Base-by-base conservation (phyloP, 306 rosid species). In the Fagus sylvatica region DNA sequence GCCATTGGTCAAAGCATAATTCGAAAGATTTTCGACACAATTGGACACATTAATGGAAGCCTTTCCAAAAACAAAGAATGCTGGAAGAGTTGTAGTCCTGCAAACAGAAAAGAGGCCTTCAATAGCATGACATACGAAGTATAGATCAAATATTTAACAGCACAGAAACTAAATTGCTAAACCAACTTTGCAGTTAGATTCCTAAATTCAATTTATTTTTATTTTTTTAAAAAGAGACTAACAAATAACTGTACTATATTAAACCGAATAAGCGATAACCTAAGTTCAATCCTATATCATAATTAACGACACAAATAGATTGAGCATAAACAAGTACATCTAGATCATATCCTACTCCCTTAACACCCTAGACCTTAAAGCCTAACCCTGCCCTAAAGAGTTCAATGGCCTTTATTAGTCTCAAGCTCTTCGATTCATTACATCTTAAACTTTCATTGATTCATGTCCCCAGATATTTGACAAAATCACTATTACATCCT, bases 51-150 rank as follows among this genome's bases (percentile, higher is more conserved):
- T 78, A 51, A 94, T 76, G 69, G 95, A 77, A 84, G 97, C 86
- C 85, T 88, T 90, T 70, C 98, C 97, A 53, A 92, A 88, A 61
- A 92, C 97, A 83, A 80, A 90, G 74, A 85, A 82, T 3, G 95
- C 93, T 3, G 97, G 97, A 69, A 92, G 87, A 79, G 76, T 84
- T 16, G 95, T 86, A 2, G 97, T 92, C 90, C 98, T 94, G 90
- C 82, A 80, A 16, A 60, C 64, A 74, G 54, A 74, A 85, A 69
- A 72, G 56, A 62, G 33, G 53, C 69, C 48, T 41, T 79, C 11
- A 86, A 40, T 28, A 13, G 66, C 53, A 65, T 3, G 32, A 69
- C 76, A 64, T 62, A 5, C 53, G 40, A 74, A 69, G 53, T 17
- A 57, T 17, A 61, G 75, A 67, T 42, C 59, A 84, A 64, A 43